Base-by-base conservation (phyloP, 2,329 filamentous ascomycete species). In the Aspergillus sp. region DNA sequence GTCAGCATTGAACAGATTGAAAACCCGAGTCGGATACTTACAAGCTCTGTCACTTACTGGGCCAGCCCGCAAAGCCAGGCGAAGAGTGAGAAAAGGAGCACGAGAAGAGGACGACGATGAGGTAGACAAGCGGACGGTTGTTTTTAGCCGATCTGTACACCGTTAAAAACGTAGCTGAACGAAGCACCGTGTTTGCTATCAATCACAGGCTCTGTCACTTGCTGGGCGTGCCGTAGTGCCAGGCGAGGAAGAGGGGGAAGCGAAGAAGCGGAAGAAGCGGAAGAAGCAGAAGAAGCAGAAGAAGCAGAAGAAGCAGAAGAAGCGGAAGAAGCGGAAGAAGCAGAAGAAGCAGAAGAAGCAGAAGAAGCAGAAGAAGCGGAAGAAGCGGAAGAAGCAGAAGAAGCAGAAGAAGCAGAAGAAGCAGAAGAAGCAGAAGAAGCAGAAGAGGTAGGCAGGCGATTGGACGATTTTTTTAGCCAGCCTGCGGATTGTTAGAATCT, bases 161-260 rank as follows among this genome's bases (percentile, higher is more conserved):
- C 25, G 59, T 28, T 54, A 22, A 23, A 15, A 13, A 15, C 11
- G 34, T 4, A 15, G 13, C 4, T 13, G 15, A 41, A 15, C 11
- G 5, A 9, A 15, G n/a, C 6, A 28, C 4, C 6, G 25, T 52
- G 54, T 64, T 56, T 63, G 25, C 4, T 28, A 28, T 28, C 25
- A 28, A 1, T 28, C 25, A 68, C 66, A 66, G 64, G 63, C 60
- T 67, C 66, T 68, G 64, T 66, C 65, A 67, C 66, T 65, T 63
- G 64, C 66, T 67, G 63, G 63, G 51, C 55, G 30, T 59, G 60
- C 7, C 22, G 22, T 60, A 25, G 46, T 45, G 34, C 34, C 34
- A 41, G 34, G 34, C 34, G 15, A 41, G 34, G 34, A 41, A 28
- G 25, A 28, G 25, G 34, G 1, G 7, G 15, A 38, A 38, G 31